These are phyloP conservation scores for Funneliformis geosporum DNA, from an alignment of 192 early-diverging fungal genomes.

Conservation along the genomic window DNA sequence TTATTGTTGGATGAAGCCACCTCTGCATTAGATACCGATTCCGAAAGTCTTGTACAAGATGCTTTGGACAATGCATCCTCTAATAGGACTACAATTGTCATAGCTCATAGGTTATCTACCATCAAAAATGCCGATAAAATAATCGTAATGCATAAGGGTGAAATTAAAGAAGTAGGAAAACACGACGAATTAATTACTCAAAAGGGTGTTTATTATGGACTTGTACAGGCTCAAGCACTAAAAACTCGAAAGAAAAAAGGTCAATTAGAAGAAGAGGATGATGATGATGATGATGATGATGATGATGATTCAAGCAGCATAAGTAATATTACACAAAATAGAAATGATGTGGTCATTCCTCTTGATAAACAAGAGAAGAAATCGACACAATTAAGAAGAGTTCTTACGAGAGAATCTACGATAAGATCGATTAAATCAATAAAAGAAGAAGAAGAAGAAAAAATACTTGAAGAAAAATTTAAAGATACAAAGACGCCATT, in stretches of 20 bases:
- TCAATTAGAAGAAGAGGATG: constrained; percentile 29
- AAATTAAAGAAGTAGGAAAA: constrained; percentile 70
- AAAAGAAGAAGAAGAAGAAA: constrained; percentile 40
- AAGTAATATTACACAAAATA: constrained; percentile 16
- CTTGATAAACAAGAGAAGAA: constrained; percentile 35
- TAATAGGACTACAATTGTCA: constrained; percentile 84
- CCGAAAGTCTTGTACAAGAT: constrained; percentile 75
- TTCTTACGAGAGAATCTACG: constrained; percentile 45
- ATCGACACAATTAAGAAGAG: constrained; percentile 34
- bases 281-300: constrained; percentile 35
- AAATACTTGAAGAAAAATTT: constrained; percentile 40
- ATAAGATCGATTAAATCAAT: constrained; percentile 39
- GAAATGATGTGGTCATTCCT: constrained; percentile 34
- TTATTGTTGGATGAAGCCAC: constrained; percentile 88
- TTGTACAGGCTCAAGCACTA: constrained; percentile 67
- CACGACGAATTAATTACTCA: constrained; percentile 70
- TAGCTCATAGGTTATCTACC: constrained; percentile 89
- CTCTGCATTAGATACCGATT: constrained; percentile 80
- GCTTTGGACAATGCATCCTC: constrained; percentile 73
- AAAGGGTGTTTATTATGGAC: constrained; percentile 56
- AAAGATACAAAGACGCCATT: constrained; percentile 55
- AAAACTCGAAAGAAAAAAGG: constrained; percentile 39
- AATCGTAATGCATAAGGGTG: constrained; percentile 74
- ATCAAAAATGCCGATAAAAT: constrained; percentile 84
- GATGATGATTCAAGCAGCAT: constrained; percentile 9